Evolutionary conservation across 495 filamentous ascomycete species (phyloP).

Genomic region (Diplogelasinospora grovesii): DNA sequence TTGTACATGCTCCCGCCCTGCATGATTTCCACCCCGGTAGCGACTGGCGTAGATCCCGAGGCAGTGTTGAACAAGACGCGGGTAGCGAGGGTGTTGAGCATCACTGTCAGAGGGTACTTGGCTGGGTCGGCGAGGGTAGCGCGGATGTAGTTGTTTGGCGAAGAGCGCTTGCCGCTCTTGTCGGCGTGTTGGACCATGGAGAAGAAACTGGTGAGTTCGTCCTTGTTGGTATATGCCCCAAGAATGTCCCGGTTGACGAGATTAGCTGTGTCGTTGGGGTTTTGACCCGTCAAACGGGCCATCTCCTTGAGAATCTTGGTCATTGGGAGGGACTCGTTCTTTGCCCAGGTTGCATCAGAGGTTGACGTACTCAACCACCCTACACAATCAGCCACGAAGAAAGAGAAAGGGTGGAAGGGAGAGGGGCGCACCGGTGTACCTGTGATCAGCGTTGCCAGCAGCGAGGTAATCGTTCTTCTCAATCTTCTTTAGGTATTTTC

Average conservation of each 20-base stretch:
- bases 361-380: slow-evolving; percentile 37
- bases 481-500: slow-evolving; percentile 35
- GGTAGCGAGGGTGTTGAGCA: slow-evolving; percentile 42
- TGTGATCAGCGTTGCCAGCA: slow-evolving; percentile 32
- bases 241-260: slow-evolving; percentile 37
- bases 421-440: slow-evolving; percentile 28
- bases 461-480: slow-evolving; percentile 39
- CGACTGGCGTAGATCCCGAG: slow-evolving; percentile 24
- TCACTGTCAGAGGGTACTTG: slow-evolving; percentile 39
- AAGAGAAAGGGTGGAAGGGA: background rate
- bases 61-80: slow-evolving; percentile 34
- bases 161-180: slow-evolving; percentile 32
- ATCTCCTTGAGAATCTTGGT: slow-evolving; percentile 28
- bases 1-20: slow-evolving; percentile 34
- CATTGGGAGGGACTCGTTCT: slow-evolving; percentile 16
- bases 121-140: slow-evolving; percentile 38
- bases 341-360: slow-evolving; percentile 26
- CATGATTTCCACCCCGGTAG: slow-evolving; percentile 42
- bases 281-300: slow-evolving; percentile 29
- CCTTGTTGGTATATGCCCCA: slow-evolving; percentile 25
- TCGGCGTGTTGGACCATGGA: slow-evolving; percentile 37
- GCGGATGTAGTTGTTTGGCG: slow-evolving; percentile 38
- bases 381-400: slow-evolving; percentile 1
- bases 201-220: slow-evolving; percentile 37
- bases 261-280: slow-evolving; percentile 21